Evolutionary conservation across 352 stramenopile genomes (phyloP).

Genomic region (Phytophthora pinifolia): DNA sequence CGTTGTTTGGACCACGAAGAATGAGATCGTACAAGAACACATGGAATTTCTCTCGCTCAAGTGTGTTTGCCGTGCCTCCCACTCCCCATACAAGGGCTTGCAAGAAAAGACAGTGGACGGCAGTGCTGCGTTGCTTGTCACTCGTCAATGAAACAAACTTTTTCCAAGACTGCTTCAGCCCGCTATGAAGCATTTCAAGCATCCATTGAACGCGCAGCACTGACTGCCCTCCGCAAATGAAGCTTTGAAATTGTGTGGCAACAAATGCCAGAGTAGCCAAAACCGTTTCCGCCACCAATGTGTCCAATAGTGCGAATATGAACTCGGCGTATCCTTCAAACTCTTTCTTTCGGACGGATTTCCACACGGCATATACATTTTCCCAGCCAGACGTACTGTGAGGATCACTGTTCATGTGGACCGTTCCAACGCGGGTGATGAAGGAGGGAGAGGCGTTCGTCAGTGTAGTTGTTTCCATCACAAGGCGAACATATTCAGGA

Average conservation of each 20-base stretch:
- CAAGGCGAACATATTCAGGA: conserved; percentile 38
- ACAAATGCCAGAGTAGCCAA: conserved; percentile 49
- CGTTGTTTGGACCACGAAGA: conserved; percentile 42
- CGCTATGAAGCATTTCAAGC: conserved; percentile 57
- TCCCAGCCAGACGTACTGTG: conserved; percentile 7
- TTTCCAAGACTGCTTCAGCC: conserved; percentile 46
- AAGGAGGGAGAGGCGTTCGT: conserved; percentile 54
- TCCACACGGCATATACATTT: conserved; percentile 50
- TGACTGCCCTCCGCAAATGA: not conserved
- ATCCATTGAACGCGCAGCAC: conserved; percentile 26
- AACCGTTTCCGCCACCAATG: conserved; percentile 44
- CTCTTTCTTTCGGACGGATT: conserved; percentile 22
- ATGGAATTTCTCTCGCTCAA: conserved; percentile 66
- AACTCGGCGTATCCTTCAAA: conserved; percentile 35
- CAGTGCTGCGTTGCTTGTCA: conserved; percentile 58
- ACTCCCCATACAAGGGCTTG: conserved; percentile 77
- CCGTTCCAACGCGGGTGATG: conserved; percentile 41
- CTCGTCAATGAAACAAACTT: conserved; percentile 62
- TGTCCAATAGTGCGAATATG: conserved; percentile 46
- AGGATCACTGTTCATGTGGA: conserved; percentile 32
- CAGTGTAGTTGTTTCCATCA: conserved; percentile 60
- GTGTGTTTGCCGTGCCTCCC: conserved; percentile 41
- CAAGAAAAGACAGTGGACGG: conserved; percentile 65
- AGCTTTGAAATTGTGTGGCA: conserved; percentile 33
- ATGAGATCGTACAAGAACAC: conserved; percentile 62